Evolutionary conservation across 371 early-diverging fungal genomes (phyloP), one percentile per base, ranked within the genome.

Genomic region (Apophysomyces ossiformis): DNA sequence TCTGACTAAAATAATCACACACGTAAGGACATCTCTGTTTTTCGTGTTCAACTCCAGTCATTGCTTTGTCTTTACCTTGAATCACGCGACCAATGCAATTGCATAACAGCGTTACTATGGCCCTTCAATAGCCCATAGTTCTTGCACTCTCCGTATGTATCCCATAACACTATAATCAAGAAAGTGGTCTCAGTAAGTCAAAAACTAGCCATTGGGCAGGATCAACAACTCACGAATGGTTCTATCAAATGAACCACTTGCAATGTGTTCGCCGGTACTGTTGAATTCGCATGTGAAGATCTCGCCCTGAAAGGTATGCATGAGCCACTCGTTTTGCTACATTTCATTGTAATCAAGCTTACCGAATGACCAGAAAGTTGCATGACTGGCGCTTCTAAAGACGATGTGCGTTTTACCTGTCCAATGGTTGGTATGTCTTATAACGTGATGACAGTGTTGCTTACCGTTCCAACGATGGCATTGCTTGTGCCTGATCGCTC

Each of bases 21-120:
- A 11, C 15, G 58, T 39, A 32, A 32, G 64, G 13, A 9, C 36
- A 39, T 46, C 2, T n/a, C 26, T 18, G 1, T 7, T 56, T 8
- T 61, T 11, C 35, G 16, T 56, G 32, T 26, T 26, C 0, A 26
- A 26, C 32, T 26, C 32, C 32, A 26, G 32, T 26, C 32, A 26
- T 26, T 2, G 32, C 32, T 26, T 26, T 26, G 32, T 26, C 2
- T 26, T 26, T 83, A 90, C 90, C 79, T 89, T 35, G 85, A 86
- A 71, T 96, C 94, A 26, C 90, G 78, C 59, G 95, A 92, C 98
- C 97, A 98, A 64, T 93, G 91, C 16, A 96, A 71, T 73, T 97
- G 95, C 75, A 95, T 69, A 13, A 98, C 80, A 1, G 95, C 87
- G 39, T 94, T 93, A 43, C 79, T 84, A 68, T 97, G 97, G 7